A percentile compares a stretch with the other conserved stretches of the same genome.
These are phyloP conservation scores for Westerdykella aurantiaca DNA, from an alignment of 2,329 filamentous ascomycete genomes.

Conservation along the genomic window DNA sequence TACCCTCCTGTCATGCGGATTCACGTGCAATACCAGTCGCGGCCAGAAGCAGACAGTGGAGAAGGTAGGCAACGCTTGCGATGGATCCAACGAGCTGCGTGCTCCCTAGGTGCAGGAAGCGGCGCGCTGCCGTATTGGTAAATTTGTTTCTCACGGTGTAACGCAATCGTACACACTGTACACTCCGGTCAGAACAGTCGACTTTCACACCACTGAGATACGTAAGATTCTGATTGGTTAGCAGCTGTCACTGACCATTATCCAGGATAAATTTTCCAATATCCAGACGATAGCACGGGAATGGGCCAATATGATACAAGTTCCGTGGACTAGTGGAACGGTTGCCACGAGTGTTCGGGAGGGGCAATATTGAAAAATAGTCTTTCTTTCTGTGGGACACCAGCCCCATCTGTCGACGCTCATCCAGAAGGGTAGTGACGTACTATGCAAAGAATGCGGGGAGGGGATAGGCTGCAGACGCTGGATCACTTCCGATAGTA, in stretches of 20 bases:
- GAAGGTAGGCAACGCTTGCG: conserved; percentile 1
- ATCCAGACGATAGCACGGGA: no score
- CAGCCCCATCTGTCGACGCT: no score
- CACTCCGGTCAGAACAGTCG: neutral
- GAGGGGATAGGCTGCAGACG: neutral
- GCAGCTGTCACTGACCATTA: no score
- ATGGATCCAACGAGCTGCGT: conserved; percentile 11
- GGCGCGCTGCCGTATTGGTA: conserved; percentile 13
- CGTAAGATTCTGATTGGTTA: conserved; percentile 8
- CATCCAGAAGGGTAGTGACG: no score
- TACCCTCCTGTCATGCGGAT: no score
- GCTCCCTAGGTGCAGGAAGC: conserved; percentile 11
- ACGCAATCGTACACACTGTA: conserved; percentile 11
- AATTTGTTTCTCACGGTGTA: conserved; percentile 8
- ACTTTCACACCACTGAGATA: conserved; percentile 20
- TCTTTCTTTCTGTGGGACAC: no score
- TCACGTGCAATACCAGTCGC: neutral
- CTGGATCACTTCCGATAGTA: conserved; percentile 43
- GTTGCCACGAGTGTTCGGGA: neutral
- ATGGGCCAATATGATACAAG: no score
- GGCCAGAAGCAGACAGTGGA: neutral
- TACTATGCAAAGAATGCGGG: neutral
- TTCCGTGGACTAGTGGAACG: neutral
- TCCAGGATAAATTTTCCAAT: no score
- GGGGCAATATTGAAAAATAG: no score